Conservation (phyloP, 1,139 yeast species). For the Geotrichum aggregatum region DNA sequence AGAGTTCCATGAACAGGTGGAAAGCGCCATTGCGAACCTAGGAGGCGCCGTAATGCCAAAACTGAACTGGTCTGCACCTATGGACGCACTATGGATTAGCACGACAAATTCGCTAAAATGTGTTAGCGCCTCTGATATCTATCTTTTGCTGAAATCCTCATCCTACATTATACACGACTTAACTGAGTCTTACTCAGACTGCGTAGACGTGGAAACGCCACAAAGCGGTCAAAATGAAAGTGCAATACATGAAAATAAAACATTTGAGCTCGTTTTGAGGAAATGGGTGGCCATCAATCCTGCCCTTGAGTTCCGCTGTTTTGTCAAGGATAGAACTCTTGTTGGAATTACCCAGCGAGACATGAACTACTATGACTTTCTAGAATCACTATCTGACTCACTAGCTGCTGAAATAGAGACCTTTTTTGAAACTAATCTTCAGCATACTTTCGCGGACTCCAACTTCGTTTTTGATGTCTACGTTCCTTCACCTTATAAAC, state of each 20-base stretch:
- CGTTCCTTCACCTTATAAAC: conserved; percentile 66
- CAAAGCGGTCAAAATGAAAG: conserved; percentile 23
- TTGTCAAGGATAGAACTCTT: conserved; percentile 58
- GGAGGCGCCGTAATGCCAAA: conserved; percentile 76
- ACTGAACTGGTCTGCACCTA: conserved; percentile 95
- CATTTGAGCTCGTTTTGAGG: conserved; percentile 66
- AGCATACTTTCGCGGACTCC: conserved; percentile 50
- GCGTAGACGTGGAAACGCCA: conserved; percentile 24
- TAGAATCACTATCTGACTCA: conserved; percentile 47
- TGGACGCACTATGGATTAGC: conserved; percentile 89
- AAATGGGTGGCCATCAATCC: conserved; percentile 83
- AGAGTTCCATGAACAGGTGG: conserved; percentile 55
- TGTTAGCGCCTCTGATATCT: conserved; percentile 64
- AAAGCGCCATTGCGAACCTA: conserved; percentile 41
- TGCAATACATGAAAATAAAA: conserved; percentile 29
- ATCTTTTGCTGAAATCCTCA: conserved; percentile 75
- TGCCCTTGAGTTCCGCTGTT: conserved; percentile 84
- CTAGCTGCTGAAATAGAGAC: conserved; percentile 49
- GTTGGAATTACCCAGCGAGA: conserved; percentile 84
- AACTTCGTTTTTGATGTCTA: conserved; percentile 74
- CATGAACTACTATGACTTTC: conserved; percentile 70
- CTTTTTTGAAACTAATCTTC: conserved; percentile 52
- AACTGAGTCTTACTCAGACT: conserved; percentile 58
- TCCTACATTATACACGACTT: conserved; percentile 84
- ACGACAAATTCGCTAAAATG: conserved; percentile 74